phyloP scores from a whole-genome alignment of 108 stramenopile species.

The Cyclotella kingstonii region DNA sequence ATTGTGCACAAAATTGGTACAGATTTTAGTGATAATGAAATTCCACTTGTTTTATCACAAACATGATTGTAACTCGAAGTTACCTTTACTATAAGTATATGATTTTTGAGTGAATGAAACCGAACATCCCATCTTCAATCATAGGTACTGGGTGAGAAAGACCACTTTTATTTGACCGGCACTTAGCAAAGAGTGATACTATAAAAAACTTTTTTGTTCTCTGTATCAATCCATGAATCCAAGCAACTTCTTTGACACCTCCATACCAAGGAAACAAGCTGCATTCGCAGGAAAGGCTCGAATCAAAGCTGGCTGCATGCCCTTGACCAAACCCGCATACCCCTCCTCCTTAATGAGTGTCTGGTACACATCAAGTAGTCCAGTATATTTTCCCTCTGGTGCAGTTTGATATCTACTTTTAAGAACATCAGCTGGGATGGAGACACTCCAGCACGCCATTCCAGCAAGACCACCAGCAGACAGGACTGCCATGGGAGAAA shows the following conservation, averaged over 20 bases:
- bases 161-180: too few relatives aligned
- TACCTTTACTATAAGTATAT: too few relatives aligned
- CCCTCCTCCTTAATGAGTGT: constrained; percentile 81
- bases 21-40: too few relatives aligned
- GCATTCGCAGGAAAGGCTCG: constrained; percentile 94
- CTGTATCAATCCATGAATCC: constrained; percentile 72
- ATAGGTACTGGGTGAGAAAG: too few relatives aligned
- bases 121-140: too few relatives aligned
- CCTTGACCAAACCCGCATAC: constrained; percentile 71
- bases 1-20: too few relatives aligned
- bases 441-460: constrained; percentile 83
- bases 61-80: too few relatives aligned
- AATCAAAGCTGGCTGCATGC: constrained; percentile 83
- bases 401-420: constrained; percentile 86
- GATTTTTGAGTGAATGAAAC: too few relatives aligned
- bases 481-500: constrained; percentile 64
- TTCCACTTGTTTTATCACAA: too few relatives aligned
- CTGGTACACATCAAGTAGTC: constrained; percentile 62
- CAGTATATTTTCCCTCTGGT: constrained; percentile 68
- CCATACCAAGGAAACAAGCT: constrained; percentile 89
- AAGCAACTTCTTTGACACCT: constrained; percentile 65
- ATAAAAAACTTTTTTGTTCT: too few relatives aligned
- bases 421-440: constrained; percentile 84
- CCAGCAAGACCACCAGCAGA: constrained; percentile 88
- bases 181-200: too few relatives aligned